Evolutionary conservation across 2,329 filamentous ascomycete genomes (phyloP), one percentile per base, ranked within the genome.

Genomic region (Blumeria graminis): DNA sequence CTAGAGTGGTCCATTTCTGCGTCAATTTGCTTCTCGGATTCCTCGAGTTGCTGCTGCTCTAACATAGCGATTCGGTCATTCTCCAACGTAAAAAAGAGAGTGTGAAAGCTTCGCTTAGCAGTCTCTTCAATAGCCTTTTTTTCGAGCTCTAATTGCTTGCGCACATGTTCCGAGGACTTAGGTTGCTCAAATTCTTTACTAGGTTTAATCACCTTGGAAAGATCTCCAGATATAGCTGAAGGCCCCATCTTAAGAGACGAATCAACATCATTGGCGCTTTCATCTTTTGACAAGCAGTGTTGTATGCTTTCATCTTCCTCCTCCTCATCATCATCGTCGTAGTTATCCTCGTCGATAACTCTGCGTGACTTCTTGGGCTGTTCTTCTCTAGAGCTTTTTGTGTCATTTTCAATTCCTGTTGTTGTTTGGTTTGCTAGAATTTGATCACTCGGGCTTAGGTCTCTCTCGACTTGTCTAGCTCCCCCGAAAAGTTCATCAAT

Each of bases 61-160:
- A 96, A 71, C 92, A 98, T 96, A 53, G 92, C 92, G 63, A 90
- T 87, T 56, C 86, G 80, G 67, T 98, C 92, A 67, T 90, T 92
- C 69, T 98, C 92, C 35, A 96, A 75, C 1, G 92, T 95, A 68
- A 94, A 90, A 69, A 96, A 94, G 61, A 94, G 76, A 9, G 87
- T 93, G 66, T 94, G 84, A 69, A 95, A 96, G 69, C 84, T 92
- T 64, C 81, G 79, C 70, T 88, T 88, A 46, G 87, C 92, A 55
- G 85, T 83, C 65, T 94, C 87, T 65, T 94, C 90, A 52, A 86
- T 89, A 34, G 85, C 86, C 67, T 83, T 89, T 67, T 92, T 92
- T 62, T 87, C 86, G 66, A 94, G 86, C 68, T 96, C 89, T 60
- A 96, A 71, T 68, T 89, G 86, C 70, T 94, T 94, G 65, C 92